These are phyloP conservation scores for Leptodontidium sp. DNA, from an alignment of 2,329 filamentous ascomycete genomes.

Conservation along the genomic window DNA sequence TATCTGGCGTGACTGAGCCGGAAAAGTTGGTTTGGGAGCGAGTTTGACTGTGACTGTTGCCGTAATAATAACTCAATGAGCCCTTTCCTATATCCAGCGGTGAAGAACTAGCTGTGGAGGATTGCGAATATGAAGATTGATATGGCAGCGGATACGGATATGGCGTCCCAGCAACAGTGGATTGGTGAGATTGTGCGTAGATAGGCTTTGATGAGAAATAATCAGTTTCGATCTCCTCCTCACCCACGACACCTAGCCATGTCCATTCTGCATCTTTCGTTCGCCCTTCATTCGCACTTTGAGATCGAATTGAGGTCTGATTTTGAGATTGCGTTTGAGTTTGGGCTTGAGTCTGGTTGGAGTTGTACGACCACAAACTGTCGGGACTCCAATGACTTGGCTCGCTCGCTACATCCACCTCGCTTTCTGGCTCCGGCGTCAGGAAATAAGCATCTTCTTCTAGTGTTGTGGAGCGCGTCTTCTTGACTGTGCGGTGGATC, in stretches of 20 bases:
- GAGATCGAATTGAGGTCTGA: neutral
- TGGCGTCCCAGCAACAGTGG: neutral
- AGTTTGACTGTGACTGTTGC: neutral
- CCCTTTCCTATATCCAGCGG: slow-evolving; percentile 4
- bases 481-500: slow-evolving; percentile 21
- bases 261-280: slow-evolving; percentile 12
- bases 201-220: slow-evolving; percentile 6
- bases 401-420: neutral
- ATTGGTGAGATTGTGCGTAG: neutral
- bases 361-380: slow-evolving; percentile 17
- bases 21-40: neutral
- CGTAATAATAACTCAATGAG: slow-evolving; percentile 8
- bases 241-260: slow-evolving; percentile 6
- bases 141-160: neutral
- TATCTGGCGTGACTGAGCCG: neutral
- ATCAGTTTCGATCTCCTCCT: slow-evolving; percentile 4
- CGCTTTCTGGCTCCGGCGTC: neutral
- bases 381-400: slow-evolving; percentile 24
- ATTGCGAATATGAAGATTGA: neutral
- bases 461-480: slow-evolving; percentile 19
- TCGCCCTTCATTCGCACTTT: neutral
- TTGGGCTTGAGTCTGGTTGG: neutral
- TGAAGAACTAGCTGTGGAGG: neutral
- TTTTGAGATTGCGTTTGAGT: neutral
- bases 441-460: slow-evolving; percentile 12